These are phyloP conservation scores for Diversispora epigaea DNA, from an alignment of 192 early-diverging fungal genomes.

Conservation along the genomic window DNA sequence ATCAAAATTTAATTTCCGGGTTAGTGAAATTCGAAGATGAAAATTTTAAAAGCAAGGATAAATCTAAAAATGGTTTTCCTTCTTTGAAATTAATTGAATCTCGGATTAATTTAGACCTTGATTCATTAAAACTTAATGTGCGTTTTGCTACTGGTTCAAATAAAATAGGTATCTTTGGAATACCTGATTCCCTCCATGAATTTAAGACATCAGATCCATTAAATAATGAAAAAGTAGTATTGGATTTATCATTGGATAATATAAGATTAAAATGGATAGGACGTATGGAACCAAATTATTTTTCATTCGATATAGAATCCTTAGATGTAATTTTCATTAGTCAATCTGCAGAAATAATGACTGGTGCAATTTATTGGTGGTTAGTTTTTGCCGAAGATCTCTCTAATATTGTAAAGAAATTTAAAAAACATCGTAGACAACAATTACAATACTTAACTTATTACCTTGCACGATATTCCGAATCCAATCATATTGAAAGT, in stretches of 20 bases:
- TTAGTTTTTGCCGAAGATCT: conserved; percentile 60
- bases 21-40: conserved; percentile 51
- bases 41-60: conserved; percentile 50
- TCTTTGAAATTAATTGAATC: conserved; percentile 54
- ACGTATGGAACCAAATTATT: conserved; percentile 49
- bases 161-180: conserved; percentile 55
- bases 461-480: conserved; percentile 54
- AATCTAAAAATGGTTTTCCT: conserved; percentile 46
- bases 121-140: conserved; percentile 55
- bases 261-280: conserved; percentile 47
- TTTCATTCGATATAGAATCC: conserved; percentile 44
- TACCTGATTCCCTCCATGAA: conserved; percentile 53
- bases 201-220: conserved; percentile 33
- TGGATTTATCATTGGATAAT: conserved; percentile 38
- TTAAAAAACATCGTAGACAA: conserved; percentile 46
- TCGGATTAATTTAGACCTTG: conserved; percentile 52
- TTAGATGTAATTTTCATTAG: conserved; percentile 60
- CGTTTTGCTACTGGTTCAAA: conserved; percentile 54
- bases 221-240: conserved; percentile 49
- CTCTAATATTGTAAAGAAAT: conserved; percentile 48
- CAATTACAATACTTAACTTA: conserved; percentile 59
- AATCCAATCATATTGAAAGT: conserved; percentile 39
- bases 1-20: conserved; percentile 51
- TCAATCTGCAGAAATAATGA: conserved; percentile 70
- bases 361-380: conserved; percentile 69